Evolutionary conservation across 306 rosid genomes (phyloP), one percentile per base, ranked within the genome.

Genomic region (Begonia loranthoides): DNA sequence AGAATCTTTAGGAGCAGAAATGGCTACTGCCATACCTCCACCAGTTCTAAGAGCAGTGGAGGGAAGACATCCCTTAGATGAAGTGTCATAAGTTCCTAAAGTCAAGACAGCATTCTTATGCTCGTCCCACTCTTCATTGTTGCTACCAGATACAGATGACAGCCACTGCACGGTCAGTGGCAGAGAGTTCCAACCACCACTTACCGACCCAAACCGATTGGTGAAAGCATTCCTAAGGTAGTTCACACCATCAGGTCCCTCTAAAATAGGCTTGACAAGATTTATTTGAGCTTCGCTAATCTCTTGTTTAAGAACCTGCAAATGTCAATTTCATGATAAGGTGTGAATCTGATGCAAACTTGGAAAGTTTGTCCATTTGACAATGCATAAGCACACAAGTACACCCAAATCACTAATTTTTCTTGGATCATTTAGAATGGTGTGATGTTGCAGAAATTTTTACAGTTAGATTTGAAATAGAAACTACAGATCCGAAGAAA

Each of bases 51-150:
- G 87, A 63, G 79, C 41, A 43, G 88, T 69, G 40, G 84, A 65
- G 67, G 94, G 95, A 74, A 90, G 80, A 66, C 55, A 58, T n/a
- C 70, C 80, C 51, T 66, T 86, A 50, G 75, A 64, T 47, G 82
- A 73, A 57, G 15, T 63, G 46, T 62, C 78, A 49, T 28, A 2
- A 11, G 39, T 55, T 13, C 36, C 60, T 71, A 74, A 73, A 49
- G 78, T 57, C 38, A 76, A 69, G 60, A 66, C 61, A 17, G 63
- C 56, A 47, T 44, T 67, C n/a, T 33, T 39, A 45, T 86, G 83
- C 41, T 82, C 95, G 66, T 76, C 83, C 99, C 99, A 90, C 54
- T 82, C 99, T 61, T 58, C 87, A 72, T 78, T 79, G 73, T 74
- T 86, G 69, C 74, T 50, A 65, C 58, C 62, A 75, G 70, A 70